These are phyloP conservation scores for Russula brevipes DNA, from an alignment of 768 basidiomycete genomes.

Conservation along the genomic window DNA sequence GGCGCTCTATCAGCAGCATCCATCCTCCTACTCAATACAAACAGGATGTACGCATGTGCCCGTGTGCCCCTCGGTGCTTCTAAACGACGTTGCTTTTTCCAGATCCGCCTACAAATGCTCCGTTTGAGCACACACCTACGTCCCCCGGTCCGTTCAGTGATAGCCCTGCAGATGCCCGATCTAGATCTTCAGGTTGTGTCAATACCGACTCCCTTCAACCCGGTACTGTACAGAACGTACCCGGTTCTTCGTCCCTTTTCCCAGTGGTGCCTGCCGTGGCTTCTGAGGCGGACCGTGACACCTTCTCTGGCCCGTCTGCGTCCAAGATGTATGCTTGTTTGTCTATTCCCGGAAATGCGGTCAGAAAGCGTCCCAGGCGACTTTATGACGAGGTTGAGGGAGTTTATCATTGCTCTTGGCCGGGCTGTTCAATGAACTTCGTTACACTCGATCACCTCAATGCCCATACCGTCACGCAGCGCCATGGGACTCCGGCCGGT, in stretches of 20 bases:
- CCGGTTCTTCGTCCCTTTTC: constrained; percentile 11
- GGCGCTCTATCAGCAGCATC: constrained; percentile 14
- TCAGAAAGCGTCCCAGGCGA: constrained; percentile 79
- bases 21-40: too few species aligned
- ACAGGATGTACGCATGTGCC: too few species aligned
- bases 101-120: constrained; percentile 20
- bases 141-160: constrained; percentile 17
- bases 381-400: constrained; percentile 95
- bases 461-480: constrained; percentile 97
- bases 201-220: constrained; percentile 15
- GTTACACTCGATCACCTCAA: constrained; percentile 97
- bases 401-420: constrained; percentile 73
- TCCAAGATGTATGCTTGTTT: constrained; percentile 79
- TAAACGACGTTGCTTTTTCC: constrained; percentile 4
- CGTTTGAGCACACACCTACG: not conserved
- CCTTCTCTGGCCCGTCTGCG: constrained; percentile 13
- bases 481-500: constrained; percentile 93
- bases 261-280: constrained; percentile 20
- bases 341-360: constrained; percentile 70
- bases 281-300: constrained; percentile 27
- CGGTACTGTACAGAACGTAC: constrained; percentile 11
- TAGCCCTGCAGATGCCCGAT: constrained; percentile 8
- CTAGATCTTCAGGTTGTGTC: constrained; percentile 14
- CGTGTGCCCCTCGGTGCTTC: constrained; percentile 16
- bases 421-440: constrained; percentile 67